Evolutionary conservation across 2,329 filamentous ascomycete species (phyloP), one percentile per base, ranked within the genome.

Genomic region (Pyrenochaeta sp.): DNA sequence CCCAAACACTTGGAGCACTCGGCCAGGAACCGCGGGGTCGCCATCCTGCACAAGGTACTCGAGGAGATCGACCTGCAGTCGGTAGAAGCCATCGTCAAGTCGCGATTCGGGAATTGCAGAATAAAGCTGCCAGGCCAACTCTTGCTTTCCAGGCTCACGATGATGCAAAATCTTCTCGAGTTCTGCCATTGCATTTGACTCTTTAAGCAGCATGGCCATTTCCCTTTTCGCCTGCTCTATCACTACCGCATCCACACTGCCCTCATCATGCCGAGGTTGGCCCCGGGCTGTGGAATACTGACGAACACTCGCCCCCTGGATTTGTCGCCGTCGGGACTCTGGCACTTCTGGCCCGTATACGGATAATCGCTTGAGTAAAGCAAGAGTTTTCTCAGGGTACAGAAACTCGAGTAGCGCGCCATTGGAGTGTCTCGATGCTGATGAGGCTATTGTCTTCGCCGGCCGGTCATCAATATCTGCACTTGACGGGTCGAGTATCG

Each of bases 1-100:
- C 27, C 78, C 65, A 61, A 85, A 85, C 7, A 85, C 54, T n/a
- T 73, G 56, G 43, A 79, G 72, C 15, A 76, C 72, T 41, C 80
- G 77, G 51, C 75, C 73, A 12, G 77, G 69, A 63, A 84, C 76
- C 20, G 74, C 43, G 2, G 65, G 41, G 10, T 59, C 46, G 11
- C 55, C 53, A 14, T 66, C 56, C 10, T 50, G 37, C 4, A 47
- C 58, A 12, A 77, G 57, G 44, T 73, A 74, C 12, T 69, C 61
- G 7, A 77, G 64, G 10, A 76, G 56, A 33, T 68, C 51, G 12
- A 44, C 52, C 10, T 51, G 56, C 33, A 73, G 23, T 1, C 39
- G 30, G 4, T 54, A 17, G 6, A 57, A 48, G 11, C 44, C 53
- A 2, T 47, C 32, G 2, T 21, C 30, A 7, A 56, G 23, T 3